Conservation (phyloP, 2,329 filamentous ascomycete genomes). For the Didymella glomerata region DNA sequence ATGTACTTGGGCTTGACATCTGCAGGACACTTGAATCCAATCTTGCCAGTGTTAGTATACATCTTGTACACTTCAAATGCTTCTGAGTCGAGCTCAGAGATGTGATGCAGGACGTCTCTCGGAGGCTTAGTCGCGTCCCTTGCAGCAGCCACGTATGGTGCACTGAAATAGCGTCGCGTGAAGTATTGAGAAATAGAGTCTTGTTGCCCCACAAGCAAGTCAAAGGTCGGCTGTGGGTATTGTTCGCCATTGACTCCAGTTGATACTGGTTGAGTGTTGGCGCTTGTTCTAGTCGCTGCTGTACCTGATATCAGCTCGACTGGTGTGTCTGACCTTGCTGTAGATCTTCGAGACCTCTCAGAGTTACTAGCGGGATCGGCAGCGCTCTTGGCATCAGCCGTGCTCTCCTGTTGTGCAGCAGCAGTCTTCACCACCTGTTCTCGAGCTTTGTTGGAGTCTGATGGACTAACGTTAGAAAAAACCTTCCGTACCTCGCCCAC, state of each 20-base stretch:
- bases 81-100: slow-evolving; percentile 7
- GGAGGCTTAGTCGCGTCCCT: background rate
- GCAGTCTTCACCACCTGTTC: background rate
- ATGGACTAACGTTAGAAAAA: background rate
- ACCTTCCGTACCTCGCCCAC: slow-evolving; percentile 2
- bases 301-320: background rate
- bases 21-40: background rate
- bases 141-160: background rate
- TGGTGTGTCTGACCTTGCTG: background rate
- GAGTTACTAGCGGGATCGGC: too few species aligned
- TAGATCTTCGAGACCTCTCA: background rate
- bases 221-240: background rate
- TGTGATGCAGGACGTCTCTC: background rate
- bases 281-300: background rate
- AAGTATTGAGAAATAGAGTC: slow-evolving; percentile 1
- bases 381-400: background rate
- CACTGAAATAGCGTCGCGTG: slow-evolving; percentile 1
- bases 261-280: background rate
- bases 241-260: background rate
- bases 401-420: background rate
- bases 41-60: background rate
- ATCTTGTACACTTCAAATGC: slow-evolving; percentile 1
- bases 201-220: slow-evolving; percentile 7
- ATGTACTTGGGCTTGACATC: background rate
- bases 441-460: background rate